Conservation (phyloP, 164 flowering plant genomes). For the Stephania japonica region DNA sequence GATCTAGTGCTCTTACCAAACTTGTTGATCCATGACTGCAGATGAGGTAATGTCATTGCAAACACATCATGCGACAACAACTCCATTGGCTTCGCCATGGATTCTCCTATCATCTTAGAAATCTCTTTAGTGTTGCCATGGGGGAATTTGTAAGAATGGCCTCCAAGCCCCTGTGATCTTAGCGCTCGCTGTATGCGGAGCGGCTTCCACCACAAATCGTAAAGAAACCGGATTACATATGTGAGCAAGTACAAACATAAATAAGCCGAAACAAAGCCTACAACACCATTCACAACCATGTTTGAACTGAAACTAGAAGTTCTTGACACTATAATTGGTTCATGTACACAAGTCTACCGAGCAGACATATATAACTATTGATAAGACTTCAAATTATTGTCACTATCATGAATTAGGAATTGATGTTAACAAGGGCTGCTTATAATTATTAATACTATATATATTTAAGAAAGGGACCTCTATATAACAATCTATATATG, state of each 20-base stretch:
- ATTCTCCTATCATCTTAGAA: slow-evolving; percentile 11
- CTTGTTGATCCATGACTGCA: slow-evolving; percentile 18
- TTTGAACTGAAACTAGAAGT: neutral
- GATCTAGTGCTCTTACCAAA: slow-evolving; percentile 16
- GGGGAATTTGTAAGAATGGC: slow-evolving; percentile 21
- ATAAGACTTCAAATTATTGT: too few species aligned
- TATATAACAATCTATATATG: too few species aligned
- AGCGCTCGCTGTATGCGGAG: slow-evolving; percentile 6
- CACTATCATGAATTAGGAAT: too few species aligned
- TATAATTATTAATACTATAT: too few species aligned
- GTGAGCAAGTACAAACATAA: slow-evolving; percentile 7
- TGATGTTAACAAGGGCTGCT: too few species aligned
- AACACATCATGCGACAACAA: slow-evolving; percentile 21
- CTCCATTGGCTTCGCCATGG: slow-evolving; percentile 19
- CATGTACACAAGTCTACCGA: too few species aligned
- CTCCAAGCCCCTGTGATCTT: slow-evolving; percentile 22
- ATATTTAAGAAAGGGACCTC: too few species aligned
- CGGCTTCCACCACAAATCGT: slow-evolving; percentile 23
- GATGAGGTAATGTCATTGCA: slow-evolving; percentile 21
- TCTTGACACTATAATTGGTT: neutral
- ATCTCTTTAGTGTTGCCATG: slow-evolving; percentile 26
- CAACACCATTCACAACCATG: neutral
- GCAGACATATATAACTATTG: too few species aligned
- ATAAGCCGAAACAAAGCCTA: neutral
- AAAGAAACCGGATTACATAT: slow-evolving; percentile 10